Evolutionary conservation across 257 asterid species (phyloP), one percentile per base, ranked within the genome.

Genomic region (Ophiorrhiza pumila): DNA sequence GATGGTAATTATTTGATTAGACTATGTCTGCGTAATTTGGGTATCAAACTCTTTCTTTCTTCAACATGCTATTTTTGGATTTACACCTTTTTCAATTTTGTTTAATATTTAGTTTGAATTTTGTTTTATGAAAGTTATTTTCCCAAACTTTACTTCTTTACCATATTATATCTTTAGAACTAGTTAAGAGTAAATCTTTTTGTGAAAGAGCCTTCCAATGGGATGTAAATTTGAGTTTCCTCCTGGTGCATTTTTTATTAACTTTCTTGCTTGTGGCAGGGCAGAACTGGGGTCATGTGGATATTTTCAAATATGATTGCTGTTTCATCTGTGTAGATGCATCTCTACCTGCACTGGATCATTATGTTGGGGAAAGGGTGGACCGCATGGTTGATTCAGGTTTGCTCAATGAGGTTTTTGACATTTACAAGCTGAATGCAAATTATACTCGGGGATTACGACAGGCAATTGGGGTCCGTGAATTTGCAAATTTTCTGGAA

Each of bases 221-320:
- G 42, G 35, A 12, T 55, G 46, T 37, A 42, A 27, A 5, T 22
- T 23, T 35, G n/a, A 45, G 59, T 57, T 31, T 42, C 53, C 34
- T 18, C 70, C 1, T 53, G n/a, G n/a, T n/a, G 43, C 35, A 25
- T 45, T 57, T 45, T 57, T 42, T 31, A 27, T 52, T 80, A 64
- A 79, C 74, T 80, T 74, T 75, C 74, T 77, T 71, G 74, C 80
- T 75, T 80, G 61, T 86, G 97, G 95, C 97, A 89, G 92, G 92
- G 91, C 97, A 95, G 99, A 87, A 92, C 77, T 92, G 98, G 98
- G 99, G 99, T 57, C 88, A 62, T 69, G 87, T 90, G 71, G 96
- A 89, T 80, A 83, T 74, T 77, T 84, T 86, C 72, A 90, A 88
- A 88, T 86, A 79, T 18, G 80, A 86, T 71, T 89, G 96, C 85